Base-by-base conservation (phyloP, 176 grass and related monocot species). In the Bolboschoenus planiculmis region DNA sequence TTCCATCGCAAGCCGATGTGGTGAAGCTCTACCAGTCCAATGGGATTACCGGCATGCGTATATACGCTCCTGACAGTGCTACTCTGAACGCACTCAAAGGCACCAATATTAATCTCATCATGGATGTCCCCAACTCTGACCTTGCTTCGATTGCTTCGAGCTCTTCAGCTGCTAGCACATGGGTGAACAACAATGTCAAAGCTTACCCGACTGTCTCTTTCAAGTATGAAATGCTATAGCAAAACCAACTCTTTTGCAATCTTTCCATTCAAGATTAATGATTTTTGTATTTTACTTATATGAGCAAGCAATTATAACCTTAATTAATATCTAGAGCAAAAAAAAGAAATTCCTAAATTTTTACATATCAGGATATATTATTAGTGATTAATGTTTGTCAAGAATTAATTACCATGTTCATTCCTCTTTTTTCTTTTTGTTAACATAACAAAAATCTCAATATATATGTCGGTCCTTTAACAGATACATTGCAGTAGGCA, bases 11-110 rank as follows among this genome's bases (percentile, higher is more conserved):
- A 14, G 20, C 21, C 31, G 81, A 92, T 18, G 86, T 90, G 3
- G 88, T 92, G 18, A 86, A 85, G 58, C 85, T 96, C 4, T 96
- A 84, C 90, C 84, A 79, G n/a, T 87, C 90, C 48, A 76, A 57
- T 10, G 86, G 85, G 37, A 92, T 96, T 85, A 62, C 34, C 3
- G 59, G 59, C 20, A 91, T 94, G 85, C 82, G 89, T 78, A 89
- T 94, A 67, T 94, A 91, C 81, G 63, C 20, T 48, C 54, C 83
- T 0, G 76, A 89, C 54, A 2, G 24, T 21, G 27, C 27, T 62
- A 48, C 85, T 18, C 83, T 91, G 8, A 10, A 23, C 0, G 92
- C 89, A 1, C 85, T 94, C 0, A 55, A 54, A 81, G 81, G 82
- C 48, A 54, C 2, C 13, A 56, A 43, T 56, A 90, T 94, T 80